Base-by-base conservation (phyloP, 129 eudicot genomes). In the Lactuca saligna region DNA sequence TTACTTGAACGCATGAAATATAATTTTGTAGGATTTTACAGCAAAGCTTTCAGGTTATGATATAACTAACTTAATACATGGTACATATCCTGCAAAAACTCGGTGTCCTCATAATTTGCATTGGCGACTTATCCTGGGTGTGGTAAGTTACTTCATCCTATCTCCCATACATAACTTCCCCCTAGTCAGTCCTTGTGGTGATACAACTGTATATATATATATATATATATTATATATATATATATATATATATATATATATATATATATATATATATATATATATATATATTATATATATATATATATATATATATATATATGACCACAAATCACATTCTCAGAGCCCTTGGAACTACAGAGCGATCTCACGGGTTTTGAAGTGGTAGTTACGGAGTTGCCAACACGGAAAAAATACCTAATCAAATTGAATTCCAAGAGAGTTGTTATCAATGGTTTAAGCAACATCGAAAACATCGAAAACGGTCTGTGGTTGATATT, bases 21-120 rank as follows among this genome's bases (percentile, higher is more conserved):
- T 6, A 35, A 54, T 12, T 38, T 55, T 25, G 54, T 54, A 68
- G 73, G 25, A 55, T 68, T 68, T 68, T 54, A 37, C 59, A 4
- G 31, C 71, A 66, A 66, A 66, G n/a, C 71, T 66, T 66, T 66
- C 71, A 49, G 71, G 29, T 32, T 66, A 54, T 32, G 71, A 66
- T 13, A 58, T 66, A 49, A 50, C 59, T 31, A 66, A 66, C 46
- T n/a, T 66, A n/a, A 14, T 54, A 31, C 71, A 32, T 3, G 71
- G 71, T 66, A 12, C 14, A 20, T 65, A 65, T 48, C 41, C 41
- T 25, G 31, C 25, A 11, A 44, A 13, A 49, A 31, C 8, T 4
- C 6, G 7, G 7, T 2, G 9, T n/a, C 12, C 0, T 7, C 41
- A 46, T 49, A 57, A 54, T 17, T 34, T 39, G 73, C 9, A 13